Percentiles rank a stretch among this genome's conserved stretches.
Conservation (phyloP, 2,329 filamentous ascomycete species). For the Cylindrodendrum hubeiense region DNA sequence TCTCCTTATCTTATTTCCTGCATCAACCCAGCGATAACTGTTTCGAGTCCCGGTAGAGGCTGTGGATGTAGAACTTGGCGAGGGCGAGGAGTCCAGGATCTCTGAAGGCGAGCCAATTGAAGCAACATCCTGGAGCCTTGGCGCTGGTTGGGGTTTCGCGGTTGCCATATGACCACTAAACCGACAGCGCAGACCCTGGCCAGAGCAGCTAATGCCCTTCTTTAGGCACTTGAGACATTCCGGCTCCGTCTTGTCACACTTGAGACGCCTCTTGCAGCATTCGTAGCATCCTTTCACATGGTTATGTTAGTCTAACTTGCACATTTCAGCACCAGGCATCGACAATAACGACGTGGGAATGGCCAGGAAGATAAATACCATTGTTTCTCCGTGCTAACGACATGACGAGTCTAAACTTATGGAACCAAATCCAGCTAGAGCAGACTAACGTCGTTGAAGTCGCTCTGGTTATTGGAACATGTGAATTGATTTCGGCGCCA, state of each 20-base stretch:
- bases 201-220: conserved; percentile 54
- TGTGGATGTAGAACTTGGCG: background rate
- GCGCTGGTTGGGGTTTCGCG: background rate
- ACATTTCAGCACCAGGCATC: background rate
- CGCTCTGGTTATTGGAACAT: background rate
- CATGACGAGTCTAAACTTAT: conserved; percentile 30
- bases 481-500: background rate
- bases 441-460: background rate
- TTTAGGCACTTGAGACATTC: conserved; percentile 55
- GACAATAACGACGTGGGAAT: background rate
- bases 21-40: conserved; percentile 34
- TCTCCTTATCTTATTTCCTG: conserved; percentile 18
- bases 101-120: background rate
- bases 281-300: conserved; percentile 55
- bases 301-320: conserved; percentile 39
- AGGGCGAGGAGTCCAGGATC: background rate
- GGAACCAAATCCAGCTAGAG: background rate
- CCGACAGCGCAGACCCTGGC: conserved; percentile 50
- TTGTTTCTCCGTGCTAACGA: conserved; percentile 45
- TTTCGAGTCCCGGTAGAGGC: background rate
- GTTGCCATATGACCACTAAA: conserved; percentile 46
- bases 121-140: background rate
- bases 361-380: conserved; percentile 25
- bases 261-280: conserved; percentile 53
- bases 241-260: conserved; percentile 54